Base-by-base conservation (phyloP, 2,329 filamentous ascomycete genomes). In the Cladosporium sp. region DNA sequence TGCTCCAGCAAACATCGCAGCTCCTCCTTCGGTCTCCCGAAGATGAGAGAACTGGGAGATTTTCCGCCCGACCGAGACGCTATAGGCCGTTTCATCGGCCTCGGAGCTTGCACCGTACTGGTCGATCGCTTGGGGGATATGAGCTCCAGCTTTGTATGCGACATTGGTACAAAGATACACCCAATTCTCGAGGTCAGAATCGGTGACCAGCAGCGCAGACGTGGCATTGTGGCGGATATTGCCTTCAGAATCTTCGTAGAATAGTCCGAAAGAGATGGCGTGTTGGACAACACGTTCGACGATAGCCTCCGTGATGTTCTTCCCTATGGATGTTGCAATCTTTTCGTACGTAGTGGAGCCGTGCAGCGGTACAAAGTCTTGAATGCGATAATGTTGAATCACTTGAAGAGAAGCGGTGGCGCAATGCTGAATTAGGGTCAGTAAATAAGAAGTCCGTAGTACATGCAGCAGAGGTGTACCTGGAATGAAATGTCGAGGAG, bases 131-230 rank as follows among this genome's bases (percentile, higher is more conserved):
- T 70, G 65, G 1, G 68, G 67, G 16, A 71, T 65, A 14, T 67
- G 63, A 30, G 67, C 67, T 7, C 68, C 69, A 30, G 69, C 69
- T 21, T 67, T 67, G 32, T 69, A 71, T 3, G 69, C 69, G 14
- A 69, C 65, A 18, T 66, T 69, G n/a, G 67, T 64, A 39, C 66
- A 69, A 10, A 70, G 63, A 53, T 68, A 68, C 54, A 71, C 64
- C 68, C 68, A 71, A 28, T 68, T 65, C 39, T 70, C 68, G 3
- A 71, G 63, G 46, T 71, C 69, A 8, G 69, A 65, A 34, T 71
- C 68, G 18, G 69, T 71, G 11, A 70, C 68, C n/a, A 71, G 68
- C 16, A 69, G 56, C 7, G 67, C 57, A 0, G 68, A 70, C 2
- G 62, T 62, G 16, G 65, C 67, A 49, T 69, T 70, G 64, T 70